Evolutionary conservation across 75 land plant species (phyloP), one percentile per base, ranked within the genome.

Genomic region (Picea sitchensis): DNA sequence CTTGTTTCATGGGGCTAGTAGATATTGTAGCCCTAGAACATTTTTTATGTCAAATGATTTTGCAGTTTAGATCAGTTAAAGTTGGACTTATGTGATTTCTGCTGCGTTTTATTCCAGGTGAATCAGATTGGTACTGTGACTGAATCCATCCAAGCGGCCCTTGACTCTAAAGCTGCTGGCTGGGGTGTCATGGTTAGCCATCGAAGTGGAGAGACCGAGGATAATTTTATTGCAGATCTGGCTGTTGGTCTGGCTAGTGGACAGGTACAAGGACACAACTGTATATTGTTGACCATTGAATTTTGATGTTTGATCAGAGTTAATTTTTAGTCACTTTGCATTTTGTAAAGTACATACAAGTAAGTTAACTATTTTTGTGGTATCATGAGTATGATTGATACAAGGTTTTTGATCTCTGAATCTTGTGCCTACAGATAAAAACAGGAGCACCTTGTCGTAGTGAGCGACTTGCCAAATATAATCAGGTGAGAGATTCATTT

Each of bases 181-280:
- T 96, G 99, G 99, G 99, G 99, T 47, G 99, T 96, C 58, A 96
- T 94, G 98, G 98, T 92, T 61, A 94, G 98, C 81, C 99, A 96
- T 80, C 84, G 98, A 14, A 96, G 99, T 90, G 99, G 99, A 65
- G 99, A 96, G 87, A 96, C 99, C 2, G 99, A 96, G 78, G 99
- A 96, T 72, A 96, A 90, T 58, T 96, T 96, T 78, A 96, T 96
- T 85, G 99, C 99, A 51, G 99, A 96, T 81, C 89, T 96, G 54
- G 82, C 98, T 65, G 99, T 96, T 78, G 99, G 99, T 18, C 85
- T 96, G 75, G 98, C 99, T 14, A 94, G 93, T 84, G 98, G 98
- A 78, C 96, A 96, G 96, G 96, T 94, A 76, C 14, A 23, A 17
- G 41, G 44, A 26, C 44, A 51, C 3, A 38, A n/a, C 54, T 32